Evolutionary conservation across 768 basidiomycete species (phyloP).

Genomic region (Mycena metata): DNA sequence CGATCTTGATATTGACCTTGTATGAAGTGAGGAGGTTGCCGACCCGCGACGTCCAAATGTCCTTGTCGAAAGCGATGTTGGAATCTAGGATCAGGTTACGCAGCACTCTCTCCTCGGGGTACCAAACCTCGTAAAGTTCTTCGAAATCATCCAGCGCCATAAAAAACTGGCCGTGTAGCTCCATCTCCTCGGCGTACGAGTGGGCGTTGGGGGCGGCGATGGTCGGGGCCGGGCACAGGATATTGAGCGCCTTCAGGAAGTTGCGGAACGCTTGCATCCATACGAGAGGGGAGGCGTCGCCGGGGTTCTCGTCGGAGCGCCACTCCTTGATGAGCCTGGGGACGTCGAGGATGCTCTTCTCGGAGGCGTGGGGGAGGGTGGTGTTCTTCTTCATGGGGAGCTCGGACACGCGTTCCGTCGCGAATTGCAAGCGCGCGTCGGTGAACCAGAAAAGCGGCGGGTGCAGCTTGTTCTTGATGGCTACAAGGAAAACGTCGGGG

Average conservation of each 20-base stretch:
- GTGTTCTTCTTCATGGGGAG: neutral
- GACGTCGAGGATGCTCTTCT: constrained; percentile 6
- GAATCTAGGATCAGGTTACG: neutral
- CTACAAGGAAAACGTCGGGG: neutral
- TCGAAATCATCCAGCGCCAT: constrained; percentile 7
- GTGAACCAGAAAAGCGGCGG: constrained; percentile 21
- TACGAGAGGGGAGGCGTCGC: neutral
- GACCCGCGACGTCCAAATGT: neutral
- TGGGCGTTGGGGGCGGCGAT: neutral
- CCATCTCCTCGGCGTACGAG: constrained; percentile 2
- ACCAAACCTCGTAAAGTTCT: neutral
- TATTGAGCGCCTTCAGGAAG: neutral
- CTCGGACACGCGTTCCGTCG: neutral
- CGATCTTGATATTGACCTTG: neutral
- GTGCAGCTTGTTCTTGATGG: neutral
- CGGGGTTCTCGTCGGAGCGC: constrained; percentile 6
- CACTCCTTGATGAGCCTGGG: neutral
- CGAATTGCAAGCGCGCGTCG: neutral
- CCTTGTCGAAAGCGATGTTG: neutral
- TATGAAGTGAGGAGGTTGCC: neutral
- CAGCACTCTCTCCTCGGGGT: neutral
- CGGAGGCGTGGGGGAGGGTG: neutral
- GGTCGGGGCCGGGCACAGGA: neutral
- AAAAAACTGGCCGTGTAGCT: neutral
- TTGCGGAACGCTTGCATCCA: constrained; percentile 9